Base-by-base conservation (phyloP, 2,329 filamentous ascomycete genomes). In the Sphaerulina populicola region DNA sequence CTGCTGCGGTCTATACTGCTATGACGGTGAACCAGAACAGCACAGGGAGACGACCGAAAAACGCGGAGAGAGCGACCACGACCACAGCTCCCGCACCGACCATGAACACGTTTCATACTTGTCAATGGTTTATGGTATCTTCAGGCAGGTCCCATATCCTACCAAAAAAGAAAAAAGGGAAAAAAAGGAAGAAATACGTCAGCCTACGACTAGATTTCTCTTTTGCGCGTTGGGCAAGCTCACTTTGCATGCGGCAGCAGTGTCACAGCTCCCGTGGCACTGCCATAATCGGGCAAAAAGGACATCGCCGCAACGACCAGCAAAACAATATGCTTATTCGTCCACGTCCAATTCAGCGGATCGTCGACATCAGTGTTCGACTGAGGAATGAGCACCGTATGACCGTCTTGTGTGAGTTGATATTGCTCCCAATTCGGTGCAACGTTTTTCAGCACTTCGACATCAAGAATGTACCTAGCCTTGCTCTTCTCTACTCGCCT, bases 41-140 rank as follows among this genome's bases (percentile, higher is more conserved):
- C 3, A 74, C 66, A 0, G 72, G 72, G 5, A 70, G 63, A 21
- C 72, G 71, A 4, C 72, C 73, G 53, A 72, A 72, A 55, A 71
- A 74, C 10, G 67, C 68, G 4, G 68, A 62, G 0, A 73, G 57
- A 27, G 64, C 65, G n/a, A 74, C 70, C 8, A 68, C 64, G 23
- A 72, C 59, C 7, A 72, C 51, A 9, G 71, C 71, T 12, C 69
- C 70, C 1, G 68, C 66, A 2, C 72, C 72, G 1, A 74, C 58
- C 68, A 71, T 71, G 59, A 74, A 72, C 33, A 54, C 52, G 14
- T 54, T 51, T 10, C 47, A 47, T 4, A 39, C 39, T 37, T 50
- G 47, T 3, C 47, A 50, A 18, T 51, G 47, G 12, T 54, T 54
- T 37, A 54, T 44, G 7, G 40, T 27, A 21, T 54, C 40, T 15